These are phyloP conservation scores for Aspergillus proliferans DNA, from an alignment of 2,329 filamentous ascomycete genomes.

Conservation along the genomic window DNA sequence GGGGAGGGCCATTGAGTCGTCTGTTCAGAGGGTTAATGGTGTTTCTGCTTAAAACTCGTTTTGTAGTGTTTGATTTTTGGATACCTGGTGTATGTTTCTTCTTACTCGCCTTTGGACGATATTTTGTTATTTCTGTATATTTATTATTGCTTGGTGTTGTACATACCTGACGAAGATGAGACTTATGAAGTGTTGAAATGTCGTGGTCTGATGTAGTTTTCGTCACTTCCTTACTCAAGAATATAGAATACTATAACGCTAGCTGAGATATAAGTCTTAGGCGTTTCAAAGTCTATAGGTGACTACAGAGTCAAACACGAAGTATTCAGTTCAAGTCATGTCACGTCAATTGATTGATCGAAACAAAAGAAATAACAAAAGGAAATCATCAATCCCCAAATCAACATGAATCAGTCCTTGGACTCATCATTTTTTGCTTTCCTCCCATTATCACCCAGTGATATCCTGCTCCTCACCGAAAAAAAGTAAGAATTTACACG, in stretches of 20 bases:
- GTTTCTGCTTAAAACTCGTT: too few relatives aligned
- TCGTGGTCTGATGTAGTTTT: too few relatives aligned
- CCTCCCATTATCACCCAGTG: background rate
- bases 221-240: too few relatives aligned
- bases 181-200: too few relatives aligned
- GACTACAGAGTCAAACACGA: background rate
- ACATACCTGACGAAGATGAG: too few relatives aligned
- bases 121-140: too few relatives aligned
- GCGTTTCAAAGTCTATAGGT: background rate
- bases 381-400: background rate
- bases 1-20: slow-evolving; percentile 7
- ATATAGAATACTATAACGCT: too few relatives aligned
- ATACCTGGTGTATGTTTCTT: too few relatives aligned
- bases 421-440: background rate
- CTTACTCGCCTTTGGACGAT: too few relatives aligned
- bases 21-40: slow-evolving; percentile 3
- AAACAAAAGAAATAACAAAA: background rate
- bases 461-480: background rate
- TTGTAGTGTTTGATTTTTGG: too few relatives aligned
- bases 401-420: background rate
- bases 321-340: slow-evolving; percentile 9
- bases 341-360: slow-evolving; percentile 5
- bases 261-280: too few relatives aligned
- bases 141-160: too few relatives aligned
- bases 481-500: background rate